Conservation (phyloP, 2,329 filamentous ascomycete species). For the Ophidiomyces ophidiicola region DNA sequence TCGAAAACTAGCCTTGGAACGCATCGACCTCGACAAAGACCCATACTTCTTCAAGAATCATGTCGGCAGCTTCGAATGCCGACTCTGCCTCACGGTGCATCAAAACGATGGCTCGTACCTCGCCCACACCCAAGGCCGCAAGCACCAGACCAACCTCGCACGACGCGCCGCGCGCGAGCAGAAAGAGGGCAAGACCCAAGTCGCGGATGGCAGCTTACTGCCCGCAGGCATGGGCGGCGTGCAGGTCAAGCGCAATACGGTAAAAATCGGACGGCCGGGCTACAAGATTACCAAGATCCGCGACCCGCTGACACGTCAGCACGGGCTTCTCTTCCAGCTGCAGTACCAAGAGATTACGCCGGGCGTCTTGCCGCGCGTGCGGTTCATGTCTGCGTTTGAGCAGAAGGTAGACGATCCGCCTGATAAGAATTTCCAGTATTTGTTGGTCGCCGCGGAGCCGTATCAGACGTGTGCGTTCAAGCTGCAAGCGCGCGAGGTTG, state of each 20-base stretch:
- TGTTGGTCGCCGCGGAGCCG: conserved; percentile 88
- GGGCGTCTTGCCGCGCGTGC: conserved; percentile 65
- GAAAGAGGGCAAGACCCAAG: conserved; percentile 60
- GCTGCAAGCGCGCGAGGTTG: conserved; percentile 83
- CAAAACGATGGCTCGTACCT: conserved; percentile 99
- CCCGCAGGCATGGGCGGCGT: conserved; percentile 64
- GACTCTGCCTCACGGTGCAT: conserved; percentile 91
- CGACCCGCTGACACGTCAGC: conserved; percentile 76
- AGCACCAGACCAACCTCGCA: conserved; percentile 97
- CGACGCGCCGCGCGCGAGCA: conserved; percentile 91
- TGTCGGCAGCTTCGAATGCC: conserved; percentile 93
- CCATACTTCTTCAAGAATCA: conserved; percentile 99
- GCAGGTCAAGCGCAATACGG: conserved; percentile 65
- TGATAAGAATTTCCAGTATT: conserved; percentile 87
- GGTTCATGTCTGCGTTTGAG: conserved; percentile 96
- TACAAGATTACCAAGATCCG: conserved; percentile 97
- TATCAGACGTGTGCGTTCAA: conserved; percentile 98
- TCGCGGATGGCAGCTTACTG: conserved; percentile 49
- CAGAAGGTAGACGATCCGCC: conserved; percentile 86
- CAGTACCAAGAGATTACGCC: conserved; percentile 83
- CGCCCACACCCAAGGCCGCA: conserved; percentile 94
- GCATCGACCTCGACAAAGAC: conserved; percentile 98
- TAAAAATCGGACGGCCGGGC: conserved; percentile 91
- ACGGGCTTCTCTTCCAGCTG: conserved; percentile 87
- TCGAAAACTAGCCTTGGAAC: conserved; percentile 94